Evolutionary conservation across 805 yeast genomes (phyloP).

Genomic region (Nakazawaea pomicola): DNA sequence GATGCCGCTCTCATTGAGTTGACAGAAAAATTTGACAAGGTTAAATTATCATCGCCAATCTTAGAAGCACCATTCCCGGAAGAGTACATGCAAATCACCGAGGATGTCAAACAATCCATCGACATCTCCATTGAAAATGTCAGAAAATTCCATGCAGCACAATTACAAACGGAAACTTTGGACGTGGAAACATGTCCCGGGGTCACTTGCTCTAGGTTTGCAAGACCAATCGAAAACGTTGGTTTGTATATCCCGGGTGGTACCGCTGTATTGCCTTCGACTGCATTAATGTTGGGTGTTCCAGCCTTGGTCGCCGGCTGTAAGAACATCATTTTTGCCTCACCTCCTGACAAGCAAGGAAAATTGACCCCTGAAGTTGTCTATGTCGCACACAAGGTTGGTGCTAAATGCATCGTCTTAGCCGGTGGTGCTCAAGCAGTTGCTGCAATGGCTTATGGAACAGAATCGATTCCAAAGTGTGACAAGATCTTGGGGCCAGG

Average conservation of each 20-base stretch:
- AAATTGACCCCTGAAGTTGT: conserved; percentile 94
- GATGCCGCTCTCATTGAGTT: conserved; percentile 85
- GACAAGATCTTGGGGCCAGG: conserved; percentile 99
- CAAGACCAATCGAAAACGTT: conserved; percentile 90
- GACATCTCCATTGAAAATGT: conserved; percentile 89
- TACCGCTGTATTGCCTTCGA: conserved; percentile 95
- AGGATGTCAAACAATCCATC: conserved; percentile 74
- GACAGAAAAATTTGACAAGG: conserved; percentile 90
- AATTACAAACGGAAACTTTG: conserved; percentile 66
- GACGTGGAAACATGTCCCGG: conserved; percentile 92
- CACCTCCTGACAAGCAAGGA: conserved; percentile 95
- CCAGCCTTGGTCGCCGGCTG: conserved; percentile 99
- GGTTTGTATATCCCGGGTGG: conserved; percentile 99
- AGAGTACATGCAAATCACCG: conserved; percentile 66
- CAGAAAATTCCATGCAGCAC: conserved; percentile 90
- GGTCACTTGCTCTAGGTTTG: conserved; percentile 88
- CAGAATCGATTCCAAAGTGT: conserved; percentile 85
- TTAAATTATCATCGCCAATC: conserved; percentile 64
- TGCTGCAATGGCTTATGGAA: conserved; percentile 98
- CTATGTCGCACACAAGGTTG: conserved; percentile 93
- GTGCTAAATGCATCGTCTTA: conserved; percentile 82
- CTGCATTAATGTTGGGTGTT: conserved; percentile 96
- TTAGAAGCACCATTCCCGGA: conserved; percentile 83
- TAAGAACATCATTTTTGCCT: conserved; percentile 83
- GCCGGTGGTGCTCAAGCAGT: conserved; percentile 99